phyloP scores from a whole-genome alignment of 495 filamentous ascomycete species.

The Trichoderma erinaceum region DNA sequence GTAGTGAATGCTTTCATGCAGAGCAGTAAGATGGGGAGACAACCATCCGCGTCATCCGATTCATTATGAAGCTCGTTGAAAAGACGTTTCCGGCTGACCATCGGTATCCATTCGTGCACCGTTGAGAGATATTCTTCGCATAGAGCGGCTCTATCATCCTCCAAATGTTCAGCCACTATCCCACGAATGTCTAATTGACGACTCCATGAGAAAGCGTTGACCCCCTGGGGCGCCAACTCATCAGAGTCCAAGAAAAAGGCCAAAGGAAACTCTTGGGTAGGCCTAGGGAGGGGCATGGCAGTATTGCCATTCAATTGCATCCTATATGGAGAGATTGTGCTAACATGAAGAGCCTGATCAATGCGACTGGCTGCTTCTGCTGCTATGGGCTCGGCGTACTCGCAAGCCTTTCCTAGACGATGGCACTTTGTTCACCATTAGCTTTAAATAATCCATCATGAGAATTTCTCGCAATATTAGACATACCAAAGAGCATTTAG shows the following conservation, averaged over 20 bases:
- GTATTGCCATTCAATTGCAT: too few relatives aligned
- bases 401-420: slow-evolving; percentile 1
- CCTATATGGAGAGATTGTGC: not conserved
- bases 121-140: not conserved
- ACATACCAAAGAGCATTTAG: not conserved
- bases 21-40: not conserved
- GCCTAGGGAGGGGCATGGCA: not conserved
- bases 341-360: not conserved
- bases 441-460: not conserved
- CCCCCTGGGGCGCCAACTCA: not conserved
- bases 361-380: not conserved
- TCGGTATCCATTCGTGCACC: not conserved
- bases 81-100: not conserved
- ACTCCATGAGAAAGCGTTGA: not conserved
- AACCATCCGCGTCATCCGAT: not conserved
- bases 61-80: not conserved
- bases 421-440: not conserved
- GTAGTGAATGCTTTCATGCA: not conserved
- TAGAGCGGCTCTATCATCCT: not conserved
- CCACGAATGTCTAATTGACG: not conserved
- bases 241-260: slow-evolving; percentile 9
- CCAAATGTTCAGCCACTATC: not conserved
- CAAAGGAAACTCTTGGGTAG: not conserved
- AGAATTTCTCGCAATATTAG: not conserved
- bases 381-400: not conserved